Base-by-base conservation (phyloP, 306 rosid species). In the Begonia peltatifolia region DNA sequence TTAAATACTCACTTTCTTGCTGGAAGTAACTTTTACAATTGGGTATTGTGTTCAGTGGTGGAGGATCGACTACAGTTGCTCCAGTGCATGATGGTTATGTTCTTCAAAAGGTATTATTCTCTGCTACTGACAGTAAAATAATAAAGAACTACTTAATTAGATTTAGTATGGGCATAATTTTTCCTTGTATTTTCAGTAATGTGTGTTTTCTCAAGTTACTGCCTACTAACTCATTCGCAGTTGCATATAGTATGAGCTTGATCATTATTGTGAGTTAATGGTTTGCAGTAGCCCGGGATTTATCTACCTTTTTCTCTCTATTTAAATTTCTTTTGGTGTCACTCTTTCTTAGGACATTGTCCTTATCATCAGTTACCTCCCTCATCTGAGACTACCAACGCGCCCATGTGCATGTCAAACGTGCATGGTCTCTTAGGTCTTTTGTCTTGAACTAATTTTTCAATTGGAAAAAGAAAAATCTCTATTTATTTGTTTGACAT, bases 81-180 rank as follows among this genome's bases (percentile, higher is more conserved):
- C 94, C 99, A 9, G 99, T 90, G 51, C 95, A 86, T 72, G 99
- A 90, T 70, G 99, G 99, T 52, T 90, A 86, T 70, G 94, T 90
- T 74, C 82, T 90, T 70, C 99, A 83, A 65, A 90, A 90, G 93
- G 99, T 90, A 78, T 25, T 55, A 20, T 54, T 52, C 66, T 9
- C 22, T 14, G 11, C 9, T 9, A 1, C 20, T n/a, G 22, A 50
- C 11, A 14, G 18, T 14, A 10, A 4, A 50, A 11, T 6, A 44
- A 44, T 10, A 10, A 44, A 44, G 14, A 44, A 44, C n/a, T 44
- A 44, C 48, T 44, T 30, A 30, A 30, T 30, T 30, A 30, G 38
- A 30, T 30, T 30, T 30, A 30, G 8, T 30, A 6, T 30, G 23
- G 4, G 38, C 38, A 30, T 4, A 30, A 30, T 30, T 30, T 30